Percentiles rank a stretch among this genome's conserved stretches.
phyloP scores from a whole-genome alignment of 2,329 filamentous ascomycete species.

The Pestalotiopsis sp. region DNA sequence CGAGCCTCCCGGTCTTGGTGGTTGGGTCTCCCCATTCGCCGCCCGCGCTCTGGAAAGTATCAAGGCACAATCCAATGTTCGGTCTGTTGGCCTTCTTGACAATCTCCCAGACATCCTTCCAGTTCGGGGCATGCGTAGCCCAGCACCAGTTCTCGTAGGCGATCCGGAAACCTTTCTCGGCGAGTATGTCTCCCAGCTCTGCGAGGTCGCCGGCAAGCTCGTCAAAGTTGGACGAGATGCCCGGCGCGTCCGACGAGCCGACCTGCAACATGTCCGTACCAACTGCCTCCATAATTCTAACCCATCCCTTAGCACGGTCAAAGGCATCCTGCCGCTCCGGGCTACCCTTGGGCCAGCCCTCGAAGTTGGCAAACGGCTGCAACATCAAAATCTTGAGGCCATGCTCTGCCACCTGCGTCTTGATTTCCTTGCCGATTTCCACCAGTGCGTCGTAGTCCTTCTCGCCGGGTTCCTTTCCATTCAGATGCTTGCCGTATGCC shows the following conservation, averaged over 20 bases:
- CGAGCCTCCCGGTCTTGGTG: conserved; percentile 59
- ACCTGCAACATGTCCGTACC: conserved; percentile 74
- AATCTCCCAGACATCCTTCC: conserved; percentile 71
- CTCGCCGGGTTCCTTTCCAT: conserved; percentile 51
- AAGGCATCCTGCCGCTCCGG: conserved; percentile 64
- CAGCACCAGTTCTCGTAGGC: conserved; percentile 86
- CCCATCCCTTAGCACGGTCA: conserved; percentile 65
- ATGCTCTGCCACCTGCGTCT: conserved; percentile 53
- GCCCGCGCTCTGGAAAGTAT: conserved; percentile 76
- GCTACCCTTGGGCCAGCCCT: conserved; percentile 67
- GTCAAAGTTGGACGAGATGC: conserved; percentile 51
- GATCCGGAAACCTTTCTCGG: conserved; percentile 57
- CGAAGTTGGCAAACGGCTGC: conserved; percentile 77
- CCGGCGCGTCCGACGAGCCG: conserved; percentile 62
- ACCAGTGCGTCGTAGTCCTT: conserved; percentile 63
- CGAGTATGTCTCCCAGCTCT: conserved; percentile 64
- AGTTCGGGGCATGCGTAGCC: conserved; percentile 69
- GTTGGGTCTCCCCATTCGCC: conserved; percentile 75
- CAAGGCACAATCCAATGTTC: conserved; percentile 75
- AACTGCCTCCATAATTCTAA: conserved; percentile 68
- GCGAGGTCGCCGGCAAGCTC: conserved; percentile 62
- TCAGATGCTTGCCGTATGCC: conserved; percentile 54
- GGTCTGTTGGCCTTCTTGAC: conserved; percentile 61
- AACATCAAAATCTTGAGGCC: conserved; percentile 67
- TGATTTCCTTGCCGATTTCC: conserved; percentile 55